These are phyloP conservation scores for Fistulinella prunicolor DNA, from an alignment of 768 basidiomycete species.

Conservation along the genomic window DNA sequence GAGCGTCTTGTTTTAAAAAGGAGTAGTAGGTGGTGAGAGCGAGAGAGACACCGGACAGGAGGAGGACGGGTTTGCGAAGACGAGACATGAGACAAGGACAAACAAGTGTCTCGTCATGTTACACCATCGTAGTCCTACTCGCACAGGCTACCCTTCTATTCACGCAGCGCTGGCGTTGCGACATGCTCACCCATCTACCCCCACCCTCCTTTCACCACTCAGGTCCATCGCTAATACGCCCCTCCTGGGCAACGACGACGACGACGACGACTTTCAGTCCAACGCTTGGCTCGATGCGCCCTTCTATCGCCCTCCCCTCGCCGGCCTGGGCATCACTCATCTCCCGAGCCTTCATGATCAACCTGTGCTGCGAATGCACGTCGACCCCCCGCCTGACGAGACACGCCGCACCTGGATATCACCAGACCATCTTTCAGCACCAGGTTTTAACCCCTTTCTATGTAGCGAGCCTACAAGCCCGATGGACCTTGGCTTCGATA, in stretches of 20 bases:
- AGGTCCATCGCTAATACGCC: conserved; percentile 8
- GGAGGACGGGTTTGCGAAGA: conserved; percentile 16
- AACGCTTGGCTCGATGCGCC: no score
- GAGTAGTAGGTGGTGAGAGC: conserved; percentile 50
- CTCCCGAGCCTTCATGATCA: no score
- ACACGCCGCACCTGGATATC: no score
- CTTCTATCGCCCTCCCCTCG: conserved; percentile 20
- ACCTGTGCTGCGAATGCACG: no score
- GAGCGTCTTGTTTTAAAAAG: conserved; percentile 36
- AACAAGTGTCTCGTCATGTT: conserved; percentile 9
- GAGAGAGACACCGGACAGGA: conserved; percentile 38
- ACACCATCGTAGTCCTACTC: conserved; percentile 24
- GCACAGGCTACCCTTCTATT: conserved; percentile 15
- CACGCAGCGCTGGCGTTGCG: conserved; percentile 34
- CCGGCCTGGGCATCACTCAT: conserved; percentile 28
- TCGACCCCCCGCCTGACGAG: no score
- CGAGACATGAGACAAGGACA: conserved; percentile 18
- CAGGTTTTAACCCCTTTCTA: background rate
- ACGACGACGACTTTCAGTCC: conserved; percentile 28
- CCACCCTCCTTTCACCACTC: conserved; percentile 31
- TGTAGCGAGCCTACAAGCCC: background rate
- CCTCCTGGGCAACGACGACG: no score
- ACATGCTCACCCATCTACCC: conserved; percentile 14
- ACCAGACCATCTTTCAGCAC: no score
- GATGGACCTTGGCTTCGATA: conserved; percentile 6